Evolutionary conservation across 1,284 basidiomycete species (phyloP).

Genomic region (Boletus mariae): DNA sequence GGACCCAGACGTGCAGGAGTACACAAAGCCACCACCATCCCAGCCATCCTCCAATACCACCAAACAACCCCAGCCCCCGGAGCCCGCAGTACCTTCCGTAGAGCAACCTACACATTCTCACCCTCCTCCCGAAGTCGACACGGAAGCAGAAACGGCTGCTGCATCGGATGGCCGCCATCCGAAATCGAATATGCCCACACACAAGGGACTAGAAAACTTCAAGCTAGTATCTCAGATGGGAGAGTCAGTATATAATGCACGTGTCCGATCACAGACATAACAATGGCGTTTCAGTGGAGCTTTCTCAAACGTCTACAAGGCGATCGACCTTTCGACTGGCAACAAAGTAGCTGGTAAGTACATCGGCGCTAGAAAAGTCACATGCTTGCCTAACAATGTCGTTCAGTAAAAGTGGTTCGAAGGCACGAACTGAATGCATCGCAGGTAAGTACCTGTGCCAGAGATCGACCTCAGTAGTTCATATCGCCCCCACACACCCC

Average conservation of each 20-base stretch:
- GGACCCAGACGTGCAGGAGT: conserved; percentile 32
- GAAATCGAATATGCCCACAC: conserved; percentile 75
- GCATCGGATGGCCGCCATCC: conserved; percentile 76
- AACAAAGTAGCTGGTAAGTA: conserved; percentile 80
- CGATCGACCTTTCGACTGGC: conserved; percentile 72
- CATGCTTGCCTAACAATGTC: conserved; percentile 9
- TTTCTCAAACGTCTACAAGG: conserved; percentile 98
- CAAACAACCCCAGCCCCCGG: conserved; percentile 25
- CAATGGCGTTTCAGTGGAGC: conserved; percentile 64
- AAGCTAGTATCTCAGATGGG: conserved; percentile 90
- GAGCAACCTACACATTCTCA: conserved; percentile 35
- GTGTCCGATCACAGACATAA: conserved; percentile 9
- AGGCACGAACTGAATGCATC: conserved; percentile 94
- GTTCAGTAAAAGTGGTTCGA: conserved; percentile 90
- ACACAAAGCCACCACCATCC: conserved; percentile 24
- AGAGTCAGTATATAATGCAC: conserved; percentile 61
- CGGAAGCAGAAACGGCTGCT: conserved; percentile 63
- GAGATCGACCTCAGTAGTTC: conserved; percentile 29
- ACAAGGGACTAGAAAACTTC: conserved; percentile 84
- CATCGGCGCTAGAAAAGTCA: conserved; percentile 19
- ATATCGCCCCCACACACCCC: conserved; percentile 18
- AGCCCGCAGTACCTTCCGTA: conserved; percentile 24
- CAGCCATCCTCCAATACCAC: conserved; percentile 32
- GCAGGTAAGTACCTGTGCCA: conserved; percentile 70
- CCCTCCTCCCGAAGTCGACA: conserved; percentile 38